phyloP scores from a whole-genome alignment of 139 green algal genomes.

The Microglena sp. region DNA sequence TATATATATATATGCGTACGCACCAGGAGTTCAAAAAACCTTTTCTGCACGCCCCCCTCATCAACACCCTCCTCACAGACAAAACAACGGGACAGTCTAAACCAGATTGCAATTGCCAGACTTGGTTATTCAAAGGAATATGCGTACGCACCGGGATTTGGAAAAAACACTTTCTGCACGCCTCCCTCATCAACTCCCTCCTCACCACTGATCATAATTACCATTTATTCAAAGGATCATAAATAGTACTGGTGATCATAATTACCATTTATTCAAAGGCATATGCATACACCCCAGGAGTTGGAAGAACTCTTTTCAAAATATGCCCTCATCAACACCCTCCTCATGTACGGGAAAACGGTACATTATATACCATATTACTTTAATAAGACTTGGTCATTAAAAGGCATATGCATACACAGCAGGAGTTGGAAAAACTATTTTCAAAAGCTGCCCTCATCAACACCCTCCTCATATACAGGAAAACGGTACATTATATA shows the following conservation, averaged over 20 bases:
- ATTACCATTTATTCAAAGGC: too few species aligned
- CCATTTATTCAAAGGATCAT: too few species aligned
- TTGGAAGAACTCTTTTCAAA: conserved; percentile 90
- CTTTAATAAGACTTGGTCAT: too few species aligned
- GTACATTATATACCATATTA: too few species aligned
- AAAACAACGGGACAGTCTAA: too few species aligned
- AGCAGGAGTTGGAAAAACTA: conserved; percentile 86
- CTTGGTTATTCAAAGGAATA: too few species aligned
- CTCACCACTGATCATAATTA: too few species aligned
- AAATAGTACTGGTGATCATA: too few species aligned
- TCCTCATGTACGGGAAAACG: too few species aligned
- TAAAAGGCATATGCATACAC: not conserved
- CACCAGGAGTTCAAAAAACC: conserved; percentile 83
- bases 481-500: too few species aligned
- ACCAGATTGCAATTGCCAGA: too few species aligned
- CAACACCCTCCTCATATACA: conserved; percentile 83
- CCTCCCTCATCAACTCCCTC: conserved; percentile 85
- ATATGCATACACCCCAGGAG: conserved; percentile 34
- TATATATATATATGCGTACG: not conserved
- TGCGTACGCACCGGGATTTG: not conserved
- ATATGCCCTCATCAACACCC: conserved; percentile 82
- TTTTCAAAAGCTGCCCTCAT: conserved; percentile 80
- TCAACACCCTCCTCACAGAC: conserved; percentile 87
- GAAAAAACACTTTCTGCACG: conserved; percentile 84
- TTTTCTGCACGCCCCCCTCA: conserved; percentile 78